phyloP scores from a whole-genome alignment of 2,329 filamentous ascomycete genomes.

The Exutisphaerella laricina region DNA sequence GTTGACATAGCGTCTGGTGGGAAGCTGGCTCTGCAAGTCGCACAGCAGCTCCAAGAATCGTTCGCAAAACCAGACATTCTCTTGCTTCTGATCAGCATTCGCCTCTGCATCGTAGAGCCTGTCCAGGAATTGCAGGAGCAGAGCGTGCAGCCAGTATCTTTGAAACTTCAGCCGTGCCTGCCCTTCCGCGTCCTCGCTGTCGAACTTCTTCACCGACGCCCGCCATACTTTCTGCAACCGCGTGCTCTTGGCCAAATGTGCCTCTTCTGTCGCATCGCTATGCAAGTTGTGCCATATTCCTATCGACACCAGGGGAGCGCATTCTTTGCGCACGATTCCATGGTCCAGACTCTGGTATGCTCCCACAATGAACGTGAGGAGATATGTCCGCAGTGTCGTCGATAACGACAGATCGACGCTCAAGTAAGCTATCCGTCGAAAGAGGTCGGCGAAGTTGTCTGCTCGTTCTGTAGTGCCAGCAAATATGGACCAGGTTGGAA shows the following conservation, averaged over 20 bases:
- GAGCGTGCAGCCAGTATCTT: conserved; percentile 83
- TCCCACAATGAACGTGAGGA: conserved; percentile 84
- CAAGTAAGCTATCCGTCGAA: conserved; percentile 84
- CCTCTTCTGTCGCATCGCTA: conserved; percentile 67
- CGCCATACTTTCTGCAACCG: conserved; percentile 86
- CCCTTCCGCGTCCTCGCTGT: conserved; percentile 71
- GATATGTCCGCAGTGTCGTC: conserved; percentile 58
- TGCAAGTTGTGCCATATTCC: conserved; percentile 92
- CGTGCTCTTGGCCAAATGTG: conserved; percentile 64
- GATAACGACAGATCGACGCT: conserved; percentile 53
- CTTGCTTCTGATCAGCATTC: conserved; percentile 30
- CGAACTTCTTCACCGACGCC: conserved; percentile 77
- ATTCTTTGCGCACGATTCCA: conserved; percentile 86
- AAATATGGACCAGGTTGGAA: conserved; percentile 85
- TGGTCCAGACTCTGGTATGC: conserved; percentile 93
- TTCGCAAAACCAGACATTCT: conserved; percentile 78
- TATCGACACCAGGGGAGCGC: conserved; percentile 89
- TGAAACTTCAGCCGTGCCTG: conserved; percentile 84
- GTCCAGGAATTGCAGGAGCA: conserved; percentile 76
- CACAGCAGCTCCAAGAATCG: conserved; percentile 87
- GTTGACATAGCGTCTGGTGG: conserved; percentile 90
- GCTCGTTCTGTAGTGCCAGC: conserved; percentile 63
- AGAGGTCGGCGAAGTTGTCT: conserved; percentile 69
- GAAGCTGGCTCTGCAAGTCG: conserved; percentile 87
- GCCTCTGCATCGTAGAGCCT: conserved; percentile 54